Evolutionary conservation across 2,329 filamentous ascomycete species (phyloP).

Genomic region (Ceratocystis cacaofunesta): DNA sequence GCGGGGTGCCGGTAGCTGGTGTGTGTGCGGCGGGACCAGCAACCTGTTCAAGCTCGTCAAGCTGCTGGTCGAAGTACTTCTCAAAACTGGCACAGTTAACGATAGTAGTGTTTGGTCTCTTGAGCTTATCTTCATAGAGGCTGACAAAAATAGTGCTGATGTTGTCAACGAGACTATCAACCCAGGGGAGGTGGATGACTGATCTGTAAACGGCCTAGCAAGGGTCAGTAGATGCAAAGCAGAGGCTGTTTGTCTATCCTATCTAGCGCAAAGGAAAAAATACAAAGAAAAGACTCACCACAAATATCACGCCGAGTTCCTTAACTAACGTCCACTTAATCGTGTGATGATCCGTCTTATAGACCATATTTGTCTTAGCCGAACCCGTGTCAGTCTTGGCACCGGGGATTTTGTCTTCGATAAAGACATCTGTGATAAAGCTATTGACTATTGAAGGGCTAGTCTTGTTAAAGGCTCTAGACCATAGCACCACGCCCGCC

Average conservation of each 20-base stretch:
- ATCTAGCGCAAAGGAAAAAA: background rate
- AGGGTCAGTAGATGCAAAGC: background rate
- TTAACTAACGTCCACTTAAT: conserved; percentile 87
- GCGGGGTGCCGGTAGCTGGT: conserved; percentile 19
- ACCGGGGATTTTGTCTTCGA: conserved; percentile 70
- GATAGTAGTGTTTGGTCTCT: conserved; percentile 60
- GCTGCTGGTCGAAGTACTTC: conserved; percentile 85
- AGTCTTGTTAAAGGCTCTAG: conserved; percentile 66
- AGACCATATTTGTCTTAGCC: conserved; percentile 53
- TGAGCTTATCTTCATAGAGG: conserved; percentile 77
- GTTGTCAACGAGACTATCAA: conserved; percentile 91
- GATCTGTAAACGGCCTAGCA: conserved; percentile 86
- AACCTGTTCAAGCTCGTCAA: conserved; percentile 60
- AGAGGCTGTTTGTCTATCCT: too few species aligned
- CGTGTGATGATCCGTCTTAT: conserved; percentile 85
- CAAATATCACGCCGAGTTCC: conserved; percentile 88
- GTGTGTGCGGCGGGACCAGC: conserved; percentile 22
- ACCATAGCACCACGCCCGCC: conserved; percentile 94
- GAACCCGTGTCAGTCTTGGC: conserved; percentile 43
- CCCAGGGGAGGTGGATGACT: conserved; percentile 86
- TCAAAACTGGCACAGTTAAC: conserved; percentile 72
- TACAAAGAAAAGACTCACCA: conserved; percentile 38
- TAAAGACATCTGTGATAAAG: conserved; percentile 93
- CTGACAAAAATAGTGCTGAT: conserved; percentile 84
- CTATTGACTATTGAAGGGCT: conserved; percentile 77